A percentile compares a stretch with the other conserved stretches of the same genome.
phyloP scores from a whole-genome alignment of 306 rosid species.

The Vicia sativa region DNA sequence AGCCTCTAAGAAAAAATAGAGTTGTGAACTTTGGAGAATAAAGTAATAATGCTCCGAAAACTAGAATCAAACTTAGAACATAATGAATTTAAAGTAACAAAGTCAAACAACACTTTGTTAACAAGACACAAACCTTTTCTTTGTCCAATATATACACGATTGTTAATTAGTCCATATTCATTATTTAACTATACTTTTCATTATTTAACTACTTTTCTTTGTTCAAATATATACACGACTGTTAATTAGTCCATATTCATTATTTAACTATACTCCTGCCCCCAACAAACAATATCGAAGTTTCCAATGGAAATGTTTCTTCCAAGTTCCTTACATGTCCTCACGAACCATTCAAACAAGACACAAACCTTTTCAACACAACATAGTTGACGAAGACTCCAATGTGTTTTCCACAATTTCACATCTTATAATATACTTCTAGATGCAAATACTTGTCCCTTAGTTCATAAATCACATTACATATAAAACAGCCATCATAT shows the following conservation, averaged over 20 bases:
- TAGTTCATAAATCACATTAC: not conserved
- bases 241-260: not conserved
- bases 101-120: constrained; percentile 18
- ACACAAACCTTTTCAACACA: constrained; percentile 30
- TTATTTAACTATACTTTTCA: not conserved
- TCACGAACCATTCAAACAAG: constrained; percentile 2
- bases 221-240: not conserved
- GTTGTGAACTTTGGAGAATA: not conserved
- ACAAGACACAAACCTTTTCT: not conserved
- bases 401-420: constrained; percentile 5
- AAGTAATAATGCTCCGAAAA: not conserved
- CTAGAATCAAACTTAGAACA: not conserved
- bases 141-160: not conserved
- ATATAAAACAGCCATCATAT: not conserved
- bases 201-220: not conserved
- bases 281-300: constrained; percentile 4
- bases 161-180: not conserved
- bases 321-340: not conserved
- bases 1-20: too few species aligned
- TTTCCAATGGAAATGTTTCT: not conserved
- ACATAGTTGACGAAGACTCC: constrained; percentile 10
- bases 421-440: not conserved
- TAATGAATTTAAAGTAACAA: not conserved
- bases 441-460: not conserved
- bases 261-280: not conserved